Evolutionary conservation across 805 yeast genomes (phyloP), one percentile per base, ranked within the genome.

Genomic region (Hanseniaspora mollemarum): DNA sequence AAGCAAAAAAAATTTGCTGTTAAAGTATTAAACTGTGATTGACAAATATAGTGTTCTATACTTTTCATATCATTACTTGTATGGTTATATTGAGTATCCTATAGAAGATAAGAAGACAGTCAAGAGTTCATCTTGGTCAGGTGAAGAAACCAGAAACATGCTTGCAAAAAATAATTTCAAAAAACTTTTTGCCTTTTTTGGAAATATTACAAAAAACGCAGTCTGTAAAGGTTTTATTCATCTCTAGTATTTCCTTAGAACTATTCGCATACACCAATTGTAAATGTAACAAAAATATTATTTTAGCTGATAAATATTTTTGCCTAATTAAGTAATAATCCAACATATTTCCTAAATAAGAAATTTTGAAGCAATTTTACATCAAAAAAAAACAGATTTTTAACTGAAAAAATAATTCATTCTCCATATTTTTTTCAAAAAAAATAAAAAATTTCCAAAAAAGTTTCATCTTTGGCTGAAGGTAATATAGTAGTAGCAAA

Each of bases 261-360:
- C 29, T 24, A 25, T 22, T 4, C 46, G 52, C 45, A 50, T 46
- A 33, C 42, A 36, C 13, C 29, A 29, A 31, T 48, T 26, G 26
- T 43, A 37, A 21, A 25, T 45, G 32, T 40, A 36, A 32, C 44
- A 46, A 49, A 44, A 40, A 39, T 38, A 16, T 28, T 5, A 12
- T 24, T 46, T 25, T 22, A 22, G n/a, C 36, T 31, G 12, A 21
- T 35, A 16, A 7, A 16, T 25, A 24, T 46, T 40, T 49, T 26
- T 31, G 31, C 28, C 37, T 38, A 16, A 37, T 29, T 43, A 43
- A 40, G 35, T 29, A 12, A 37, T 7, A 4, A 4, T 10, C 29
- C 13, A 7, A 6, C 10, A 21, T 12, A 24, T 4, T 21, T 18
- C n/a, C 31, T 16, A 33, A 43, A 21, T 1, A 15, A 13, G 35